A percentile compares a stretch with the other conserved stretches of the same genome.
Evolutionary conservation across 108 stramenopile species (phyloP).

Genomic region (Nannochloropsis salina): DNA sequence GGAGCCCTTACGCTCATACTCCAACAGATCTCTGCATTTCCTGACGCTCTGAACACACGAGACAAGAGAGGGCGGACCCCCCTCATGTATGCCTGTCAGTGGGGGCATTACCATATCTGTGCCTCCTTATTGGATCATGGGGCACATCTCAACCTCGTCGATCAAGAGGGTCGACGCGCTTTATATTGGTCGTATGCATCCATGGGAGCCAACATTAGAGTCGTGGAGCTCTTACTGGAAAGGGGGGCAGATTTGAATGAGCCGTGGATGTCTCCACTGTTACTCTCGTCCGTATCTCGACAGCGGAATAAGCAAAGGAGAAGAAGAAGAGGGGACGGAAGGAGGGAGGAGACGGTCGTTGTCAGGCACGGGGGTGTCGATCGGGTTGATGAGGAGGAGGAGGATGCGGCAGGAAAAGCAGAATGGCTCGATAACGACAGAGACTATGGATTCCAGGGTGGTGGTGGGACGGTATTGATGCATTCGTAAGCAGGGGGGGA

Average conservation of each 20-base stretch:
- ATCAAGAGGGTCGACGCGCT: not conserved
- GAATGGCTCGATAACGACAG: not conserved
- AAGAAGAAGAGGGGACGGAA: not conserved
- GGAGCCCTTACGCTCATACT: not conserved
- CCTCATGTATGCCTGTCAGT: not conserved
- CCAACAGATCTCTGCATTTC: not conserved
- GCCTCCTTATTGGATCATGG: not conserved
- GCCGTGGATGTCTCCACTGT: not conserved
- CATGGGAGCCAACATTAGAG: not conserved
- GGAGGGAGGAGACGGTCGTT: too few relatives aligned
- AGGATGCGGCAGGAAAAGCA: not conserved
- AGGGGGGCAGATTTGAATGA: not conserved
- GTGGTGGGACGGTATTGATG: not conserved
- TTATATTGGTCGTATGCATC: not conserved
- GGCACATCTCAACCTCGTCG: not conserved
- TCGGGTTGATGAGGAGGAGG: not conserved
- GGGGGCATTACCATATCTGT: not conserved
- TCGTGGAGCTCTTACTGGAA: constrained; percentile 1
- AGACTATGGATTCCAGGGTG: not conserved
- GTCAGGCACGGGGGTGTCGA: not conserved
- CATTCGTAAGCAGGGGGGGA: not conserved
- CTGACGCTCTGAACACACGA: not conserved
- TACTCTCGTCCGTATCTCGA: not conserved
- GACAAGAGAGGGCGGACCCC: not conserved
- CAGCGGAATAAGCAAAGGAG: not conserved